Evolutionary conservation across 495 filamentous ascomycete species (phyloP), one percentile per base, ranked within the genome.

Genomic region (Tuber umbilicatum): DNA sequence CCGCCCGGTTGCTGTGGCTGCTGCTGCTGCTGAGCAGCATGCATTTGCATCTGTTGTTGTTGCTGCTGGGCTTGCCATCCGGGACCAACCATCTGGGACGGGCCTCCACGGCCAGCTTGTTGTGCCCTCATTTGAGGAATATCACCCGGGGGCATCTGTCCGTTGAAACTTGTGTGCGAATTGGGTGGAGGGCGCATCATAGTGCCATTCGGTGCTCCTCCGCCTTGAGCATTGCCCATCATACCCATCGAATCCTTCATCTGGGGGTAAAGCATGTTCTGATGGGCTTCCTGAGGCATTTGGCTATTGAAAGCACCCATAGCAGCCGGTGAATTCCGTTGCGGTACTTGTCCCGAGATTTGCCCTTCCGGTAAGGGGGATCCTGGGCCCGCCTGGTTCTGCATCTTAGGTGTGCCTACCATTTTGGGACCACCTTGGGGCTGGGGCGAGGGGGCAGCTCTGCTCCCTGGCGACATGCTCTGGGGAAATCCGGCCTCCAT

Each of bases 381-480:
- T 38, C 89, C 90, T 68, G 94, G 93, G 74, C 90, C 90, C 68
- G 87, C 86, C 72, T 90, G 89, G 79, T 87, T 88, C 27, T 75
- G 78, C 87, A 97, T 92, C 84, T 97, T 94, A n/a, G 94, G 93
- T 27, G 92, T 94, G 72, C 90, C 90, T 69, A 73, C 70, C 80
- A 81, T 81, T 70, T 81, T 77, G 3, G 93, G 89, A 85, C 94
- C 95, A 87, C 97, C 95, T 38, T 87, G 87, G 12, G 95, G 94
- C 79, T 93, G 94, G 72, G 95, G 95, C 21, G 95, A 98, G 39
- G 93, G 89, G 69, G 92, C 94, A 72, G 90, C 88, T 81, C 94
- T 87, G 78, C 91, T 93, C 79, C 91, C 90, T 9, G 94, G 94
- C 27, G 94, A 97, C 75, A 91, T 91, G 73, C 92, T 76, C 90